These are phyloP conservation scores for Tarenaya hassleriana DNA, from an alignment of 345 rosid genomes.

Conservation along the genomic window DNA sequence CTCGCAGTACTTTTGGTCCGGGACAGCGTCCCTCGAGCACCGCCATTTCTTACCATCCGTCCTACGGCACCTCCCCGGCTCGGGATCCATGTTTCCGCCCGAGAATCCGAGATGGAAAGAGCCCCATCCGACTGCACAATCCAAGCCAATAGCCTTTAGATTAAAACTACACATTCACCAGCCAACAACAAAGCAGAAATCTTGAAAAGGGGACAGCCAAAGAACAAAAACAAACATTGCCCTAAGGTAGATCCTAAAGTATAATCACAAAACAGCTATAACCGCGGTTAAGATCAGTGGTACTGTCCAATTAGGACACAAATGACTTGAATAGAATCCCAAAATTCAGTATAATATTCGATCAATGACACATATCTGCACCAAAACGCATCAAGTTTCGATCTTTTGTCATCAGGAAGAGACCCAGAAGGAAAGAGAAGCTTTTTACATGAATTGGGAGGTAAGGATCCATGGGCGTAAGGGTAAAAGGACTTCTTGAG, in stretches of 20 bases:
- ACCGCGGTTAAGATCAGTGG: too few relatives aligned
- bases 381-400: background rate
- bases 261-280: too few relatives aligned
- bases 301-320: too few relatives aligned
- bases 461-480: constrained; percentile 36
- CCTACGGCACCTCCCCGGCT: constrained; percentile 72
- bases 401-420: too few relatives aligned
- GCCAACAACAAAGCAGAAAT: constrained; percentile 32
- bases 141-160: constrained; percentile 8
- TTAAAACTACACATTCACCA: constrained; percentile 28
- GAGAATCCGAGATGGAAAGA: constrained; percentile 51
- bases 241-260: too few relatives aligned
- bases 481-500: constrained; percentile 44
- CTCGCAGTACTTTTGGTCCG: constrained; percentile 78
- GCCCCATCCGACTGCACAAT: constrained; percentile 55
- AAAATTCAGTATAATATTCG: background rate
- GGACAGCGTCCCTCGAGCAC: constrained; percentile 65
- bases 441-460: constrained; percentile 47
- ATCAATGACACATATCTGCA: background rate
- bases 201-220: too few relatives aligned
- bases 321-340: background rate
- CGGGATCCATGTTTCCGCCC: constrained; percentile 49
- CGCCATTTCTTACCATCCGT: constrained; percentile 90
- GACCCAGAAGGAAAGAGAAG: too few relatives aligned
- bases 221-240: too few relatives aligned